Evolutionary conservation across 1,284 basidiomycete species (phyloP).

Genomic region (Volvariella volvacea): DNA sequence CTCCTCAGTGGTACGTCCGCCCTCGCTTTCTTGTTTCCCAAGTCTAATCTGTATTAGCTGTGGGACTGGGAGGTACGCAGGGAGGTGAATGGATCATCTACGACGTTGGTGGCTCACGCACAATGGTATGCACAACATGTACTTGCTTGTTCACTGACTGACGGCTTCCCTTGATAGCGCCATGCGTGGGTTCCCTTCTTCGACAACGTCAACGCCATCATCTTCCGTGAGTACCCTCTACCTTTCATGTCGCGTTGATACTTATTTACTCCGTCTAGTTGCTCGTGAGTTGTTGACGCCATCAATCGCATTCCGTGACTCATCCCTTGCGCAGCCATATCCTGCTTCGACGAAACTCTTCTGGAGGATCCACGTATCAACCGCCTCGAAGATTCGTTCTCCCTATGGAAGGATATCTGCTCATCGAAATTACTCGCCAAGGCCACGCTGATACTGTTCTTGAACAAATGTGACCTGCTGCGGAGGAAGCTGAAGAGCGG

Average conservation of each 20-base stretch:
- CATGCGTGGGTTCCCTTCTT: slow-evolving; percentile 63
- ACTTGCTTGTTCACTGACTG: not conserved
- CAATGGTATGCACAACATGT: slow-evolving; percentile 35
- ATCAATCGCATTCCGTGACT: not conserved
- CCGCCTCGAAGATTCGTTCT: slow-evolving; percentile 59
- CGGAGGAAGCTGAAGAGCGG: slow-evolving; percentile 50
- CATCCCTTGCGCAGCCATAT: slow-evolving; percentile 38
- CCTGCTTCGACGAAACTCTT: slow-evolving; percentile 59
- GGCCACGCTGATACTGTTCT: slow-evolving; percentile 53
- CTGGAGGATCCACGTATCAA: slow-evolving; percentile 54
- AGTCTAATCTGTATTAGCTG: not conserved
- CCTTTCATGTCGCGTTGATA: not conserved
- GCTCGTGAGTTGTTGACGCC: slow-evolving; percentile 21
- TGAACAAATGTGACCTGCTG: slow-evolving; percentile 64
- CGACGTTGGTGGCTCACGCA: slow-evolving; percentile 49
- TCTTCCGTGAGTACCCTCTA: slow-evolving; percentile 39
- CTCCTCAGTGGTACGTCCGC: not conserved
- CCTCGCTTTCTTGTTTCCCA: not conserved
- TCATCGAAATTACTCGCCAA: slow-evolving; percentile 48
- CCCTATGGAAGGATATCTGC: slow-evolving; percentile 56
- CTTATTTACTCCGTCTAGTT: slow-evolving; percentile 13
- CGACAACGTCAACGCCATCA: slow-evolving; percentile 57
- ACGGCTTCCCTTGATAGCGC: slow-evolving; percentile 26
- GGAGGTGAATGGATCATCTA: slow-evolving; percentile 41
- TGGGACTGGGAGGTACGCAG: slow-evolving; percentile 11